Evolutionary conservation across 2,329 filamentous ascomycete genomes (phyloP).

Genomic region (Pestalotiopsis sp.): DNA sequence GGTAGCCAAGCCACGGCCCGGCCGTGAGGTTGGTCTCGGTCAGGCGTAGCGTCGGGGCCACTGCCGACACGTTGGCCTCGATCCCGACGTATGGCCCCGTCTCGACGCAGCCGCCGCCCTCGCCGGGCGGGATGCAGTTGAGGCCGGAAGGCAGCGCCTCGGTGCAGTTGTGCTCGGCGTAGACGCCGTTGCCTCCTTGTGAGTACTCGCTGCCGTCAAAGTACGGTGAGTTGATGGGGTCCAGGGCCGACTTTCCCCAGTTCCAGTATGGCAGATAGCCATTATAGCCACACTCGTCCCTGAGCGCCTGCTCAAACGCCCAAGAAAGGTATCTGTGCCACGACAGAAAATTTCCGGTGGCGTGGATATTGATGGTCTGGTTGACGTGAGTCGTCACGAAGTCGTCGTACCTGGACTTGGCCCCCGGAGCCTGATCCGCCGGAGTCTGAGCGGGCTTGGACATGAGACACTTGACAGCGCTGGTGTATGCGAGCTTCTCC

Average conservation of each 20-base stretch:
- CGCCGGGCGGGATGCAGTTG: conserved; percentile 12
- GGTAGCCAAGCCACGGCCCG: conserved; percentile 14
- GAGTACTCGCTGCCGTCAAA: conserved; percentile 38
- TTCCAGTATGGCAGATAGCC: conserved; percentile 41
- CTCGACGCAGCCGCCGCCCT: conserved; percentile 31
- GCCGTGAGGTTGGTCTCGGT: conserved; percentile 27
- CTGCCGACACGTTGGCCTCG: conserved; percentile 24
- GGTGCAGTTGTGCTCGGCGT: conserved; percentile 16
- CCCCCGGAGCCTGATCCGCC: conserved; percentile 3
- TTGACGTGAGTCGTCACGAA: conserved; percentile 36
- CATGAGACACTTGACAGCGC: conserved; percentile 10
- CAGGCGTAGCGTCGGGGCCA: conserved; percentile 19
- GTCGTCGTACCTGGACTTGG: conserved; percentile 12
- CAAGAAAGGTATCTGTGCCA: conserved; percentile 18
- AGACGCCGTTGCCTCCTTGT: conserved; percentile 30
- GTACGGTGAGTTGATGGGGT: conserved; percentile 29
- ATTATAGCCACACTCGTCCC: conserved; percentile 37
- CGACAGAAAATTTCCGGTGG: conserved; percentile 20
- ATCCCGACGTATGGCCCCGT: conserved; percentile 30
- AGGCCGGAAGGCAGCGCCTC: conserved; percentile 19
- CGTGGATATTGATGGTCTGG: conserved; percentile 34
- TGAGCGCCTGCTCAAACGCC: conserved; percentile 31
- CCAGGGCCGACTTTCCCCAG: conserved; percentile 32
- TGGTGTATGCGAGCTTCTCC: conserved; percentile 16
- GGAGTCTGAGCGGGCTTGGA: conserved; percentile 8